phyloP scores from a whole-genome alignment of 331 rosid genomes.

The Phaseolus coccineus region DNA sequence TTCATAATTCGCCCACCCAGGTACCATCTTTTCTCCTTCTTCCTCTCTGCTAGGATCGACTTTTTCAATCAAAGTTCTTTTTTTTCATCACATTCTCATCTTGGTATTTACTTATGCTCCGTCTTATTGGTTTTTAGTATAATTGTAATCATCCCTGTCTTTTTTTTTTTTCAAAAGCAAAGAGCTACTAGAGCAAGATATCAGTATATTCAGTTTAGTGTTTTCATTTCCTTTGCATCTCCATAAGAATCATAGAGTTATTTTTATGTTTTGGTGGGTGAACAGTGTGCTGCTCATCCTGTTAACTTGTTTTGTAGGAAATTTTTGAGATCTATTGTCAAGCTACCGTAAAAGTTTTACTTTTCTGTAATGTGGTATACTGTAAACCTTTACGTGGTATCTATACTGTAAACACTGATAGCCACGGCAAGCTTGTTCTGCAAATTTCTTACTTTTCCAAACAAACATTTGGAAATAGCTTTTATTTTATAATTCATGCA shows the following conservation, averaged over 20 bases:
- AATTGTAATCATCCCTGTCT: background rate
- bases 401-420: background rate
- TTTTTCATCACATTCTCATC: slow-evolving; percentile 36
- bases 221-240: slow-evolving; percentile 25
- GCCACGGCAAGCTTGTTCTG: background rate
- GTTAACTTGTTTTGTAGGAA: slow-evolving; percentile 31
- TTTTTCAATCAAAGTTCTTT: background rate
- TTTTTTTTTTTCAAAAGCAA: background rate
- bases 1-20: slow-evolving; percentile 89
- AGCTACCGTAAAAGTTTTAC: background rate
- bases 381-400: background rate
- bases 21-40: slow-evolving; percentile 46
- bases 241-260: slow-evolving; percentile 1
- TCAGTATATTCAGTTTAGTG: slow-evolving; percentile 32
- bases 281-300: slow-evolving; percentile 12
- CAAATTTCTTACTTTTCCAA: slow-evolving; percentile 7
- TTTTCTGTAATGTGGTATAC: slow-evolving; percentile 2
- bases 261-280: slow-evolving; percentile 21
- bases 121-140: slow-evolving; percentile 39
- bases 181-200: slow-evolving; percentile 23
- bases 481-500: background rate
- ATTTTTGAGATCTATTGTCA: slow-evolving; percentile 36
- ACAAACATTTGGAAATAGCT: background rate
- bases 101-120: slow-evolving; percentile 45
- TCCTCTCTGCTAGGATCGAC: background rate